Conservation (phyloP, 208 protist genomes). For the Kentomonas sorsogonicus region DNA sequence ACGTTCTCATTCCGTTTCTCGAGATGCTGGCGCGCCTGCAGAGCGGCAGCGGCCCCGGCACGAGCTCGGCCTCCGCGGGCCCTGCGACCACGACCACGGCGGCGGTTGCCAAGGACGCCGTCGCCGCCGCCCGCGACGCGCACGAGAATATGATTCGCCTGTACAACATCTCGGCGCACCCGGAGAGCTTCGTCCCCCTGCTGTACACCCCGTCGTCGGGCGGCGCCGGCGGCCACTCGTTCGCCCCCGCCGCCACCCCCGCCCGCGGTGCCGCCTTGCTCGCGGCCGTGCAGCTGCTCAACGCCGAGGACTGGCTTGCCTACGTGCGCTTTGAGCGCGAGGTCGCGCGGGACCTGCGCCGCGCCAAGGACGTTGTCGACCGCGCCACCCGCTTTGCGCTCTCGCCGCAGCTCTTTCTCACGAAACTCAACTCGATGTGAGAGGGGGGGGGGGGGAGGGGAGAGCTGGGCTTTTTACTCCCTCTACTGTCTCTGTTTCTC, state of each 20-base stretch:
- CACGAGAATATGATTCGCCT: conserved; percentile 25
- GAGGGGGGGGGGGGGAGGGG: not conserved
- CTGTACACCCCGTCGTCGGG: conserved; percentile 11
- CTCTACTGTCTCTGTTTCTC: not conserved
- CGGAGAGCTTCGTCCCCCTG: conserved; percentile 19
- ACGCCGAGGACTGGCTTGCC: conserved; percentile 29
- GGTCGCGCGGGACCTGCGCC: conserved; percentile 34
- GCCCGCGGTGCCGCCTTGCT: too few relatives aligned
- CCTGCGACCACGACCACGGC: not conserved
- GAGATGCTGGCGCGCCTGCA: conserved; percentile 6
- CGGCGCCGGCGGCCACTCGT: not conserved
- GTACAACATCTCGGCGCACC: conserved; percentile 17
- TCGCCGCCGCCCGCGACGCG: conserved; percentile 6
- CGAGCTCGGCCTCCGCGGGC: too few relatives aligned
- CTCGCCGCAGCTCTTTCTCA: not conserved
- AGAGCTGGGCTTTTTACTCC: not conserved
- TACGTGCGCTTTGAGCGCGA: conserved; percentile 38
- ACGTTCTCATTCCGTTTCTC: conserved; percentile 24
- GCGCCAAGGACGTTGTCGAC: conserved; percentile 20
- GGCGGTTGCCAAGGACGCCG: conserved; percentile 10
- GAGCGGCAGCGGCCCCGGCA: too few relatives aligned
- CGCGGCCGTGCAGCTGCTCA: conserved; percentile 3
- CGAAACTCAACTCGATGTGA: conserved; percentile 32
- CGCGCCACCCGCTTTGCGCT: conserved; percentile 24
- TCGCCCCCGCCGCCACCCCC: too few relatives aligned